Evolutionary conservation across 495 filamentous ascomycete species (phyloP).

Genomic region (Aspergillus kassunensis): DNA sequence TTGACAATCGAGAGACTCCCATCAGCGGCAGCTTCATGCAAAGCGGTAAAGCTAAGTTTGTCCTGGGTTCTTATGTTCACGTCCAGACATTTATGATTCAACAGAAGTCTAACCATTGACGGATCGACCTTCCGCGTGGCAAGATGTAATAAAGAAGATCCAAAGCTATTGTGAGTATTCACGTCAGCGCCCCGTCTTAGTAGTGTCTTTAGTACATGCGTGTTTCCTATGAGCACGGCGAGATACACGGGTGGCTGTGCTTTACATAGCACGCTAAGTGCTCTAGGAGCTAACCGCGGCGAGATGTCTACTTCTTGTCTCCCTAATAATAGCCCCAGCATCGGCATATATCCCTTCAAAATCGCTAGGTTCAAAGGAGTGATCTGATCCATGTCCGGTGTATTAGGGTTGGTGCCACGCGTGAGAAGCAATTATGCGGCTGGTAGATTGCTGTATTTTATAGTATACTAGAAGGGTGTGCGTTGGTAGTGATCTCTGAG

Average conservation of each 20-base stretch:
- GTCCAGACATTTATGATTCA: not conserved
- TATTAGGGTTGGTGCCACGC: not conserved
- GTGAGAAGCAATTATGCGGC: not conserved
- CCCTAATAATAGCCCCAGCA: not conserved
- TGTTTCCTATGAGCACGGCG: not conserved
- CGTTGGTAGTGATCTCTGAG: not conserved
- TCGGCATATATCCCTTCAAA: not conserved
- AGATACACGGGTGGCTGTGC: not conserved
- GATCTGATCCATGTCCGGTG: not conserved
- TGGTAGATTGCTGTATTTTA: not conserved
- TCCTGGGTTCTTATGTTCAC: not conserved
- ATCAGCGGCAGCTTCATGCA: not conserved
- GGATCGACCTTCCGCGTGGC: not conserved
- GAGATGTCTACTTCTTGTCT: not conserved
- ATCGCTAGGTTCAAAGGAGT: not conserved
- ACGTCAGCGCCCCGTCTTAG: not conserved
- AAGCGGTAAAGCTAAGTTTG: not conserved
- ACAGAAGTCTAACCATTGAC: not conserved
- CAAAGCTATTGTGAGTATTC: not conserved
- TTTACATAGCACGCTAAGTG: not conserved
- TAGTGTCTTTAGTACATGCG: not conserved
- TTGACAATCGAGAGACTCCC: not conserved
- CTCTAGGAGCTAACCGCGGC: not conserved
- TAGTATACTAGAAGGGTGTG: not conserved
- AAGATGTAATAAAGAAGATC: not conserved